A percentile compares a stretch with the other conserved stretches of the same genome.
phyloP scores from a whole-genome alignment of 2,329 filamentous ascomycete species.

The Pyricularia pennisetigena region DNA sequence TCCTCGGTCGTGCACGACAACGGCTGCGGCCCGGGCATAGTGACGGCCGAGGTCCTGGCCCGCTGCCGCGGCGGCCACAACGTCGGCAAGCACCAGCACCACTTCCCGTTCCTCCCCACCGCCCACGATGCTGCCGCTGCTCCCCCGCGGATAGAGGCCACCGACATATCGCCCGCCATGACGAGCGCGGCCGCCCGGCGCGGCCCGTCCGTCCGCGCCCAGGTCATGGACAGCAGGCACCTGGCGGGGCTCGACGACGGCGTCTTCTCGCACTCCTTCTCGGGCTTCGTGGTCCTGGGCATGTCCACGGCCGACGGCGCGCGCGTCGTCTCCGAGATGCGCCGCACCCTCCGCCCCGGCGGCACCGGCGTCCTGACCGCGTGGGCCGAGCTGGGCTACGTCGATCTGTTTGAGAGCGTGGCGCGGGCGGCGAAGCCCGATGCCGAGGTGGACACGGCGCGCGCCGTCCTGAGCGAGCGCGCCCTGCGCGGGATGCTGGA shows the following conservation, averaged over 20 bases:
- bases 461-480: neutral
- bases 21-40: conserved; percentile 21
- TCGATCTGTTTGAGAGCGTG: neutral
- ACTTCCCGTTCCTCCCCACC: neutral
- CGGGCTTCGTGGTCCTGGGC: conserved; percentile 21
- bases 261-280: conserved; percentile 16
- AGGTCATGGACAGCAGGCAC: conserved; percentile 12
- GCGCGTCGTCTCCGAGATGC: conserved; percentile 16
- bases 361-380: conserved; percentile 16
- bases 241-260: conserved; percentile 11
- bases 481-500: neutral
- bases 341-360: conserved; percentile 18
- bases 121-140: too few relatives aligned
- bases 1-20: conserved; percentile 20
- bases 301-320: conserved; percentile 11
- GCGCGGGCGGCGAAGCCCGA: neutral
- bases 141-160: conserved; percentile 9
- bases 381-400: conserved; percentile 7
- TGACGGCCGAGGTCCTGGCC: conserved; percentile 15
- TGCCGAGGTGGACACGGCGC: neutral
- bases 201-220: conserved; percentile 3
- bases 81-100: too few relatives aligned
- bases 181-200: conserved; percentile 5
- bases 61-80: conserved; percentile 1
- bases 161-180: conserved; percentile 15